Conservation (phyloP, 768 basidiomycete species). For the Naganishia onofrii region DNA sequence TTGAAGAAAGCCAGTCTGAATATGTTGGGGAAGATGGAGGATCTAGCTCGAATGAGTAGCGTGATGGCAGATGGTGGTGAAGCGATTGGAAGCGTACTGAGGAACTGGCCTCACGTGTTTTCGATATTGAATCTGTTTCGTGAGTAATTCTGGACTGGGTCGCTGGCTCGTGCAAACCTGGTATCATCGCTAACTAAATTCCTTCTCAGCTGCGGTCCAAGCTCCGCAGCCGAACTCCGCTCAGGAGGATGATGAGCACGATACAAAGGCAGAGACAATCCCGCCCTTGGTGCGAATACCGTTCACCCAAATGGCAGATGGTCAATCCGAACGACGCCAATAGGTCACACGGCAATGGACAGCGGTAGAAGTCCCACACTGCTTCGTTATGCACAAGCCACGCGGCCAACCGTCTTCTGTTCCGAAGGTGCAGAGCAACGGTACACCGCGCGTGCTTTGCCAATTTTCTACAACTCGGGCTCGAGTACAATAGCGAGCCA, state of each 20-base stretch:
- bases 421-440: neutral
- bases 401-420: neutral
- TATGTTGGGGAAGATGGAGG: conserved; percentile 47
- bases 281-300: conserved; percentile 20
- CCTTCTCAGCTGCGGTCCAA: conserved; percentile 8
- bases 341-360: neutral
- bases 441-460: neutral
- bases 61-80: conserved; percentile 54
- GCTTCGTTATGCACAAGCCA: neutral
- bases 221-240: neutral
- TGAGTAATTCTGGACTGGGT: conserved; percentile 33
- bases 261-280: conserved; percentile 3
- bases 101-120: conserved; percentile 54
- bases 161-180: no score
- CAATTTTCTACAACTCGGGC: neutral
- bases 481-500: neutral
- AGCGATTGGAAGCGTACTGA: conserved; percentile 52
- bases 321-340: neutral
- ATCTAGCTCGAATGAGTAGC: conserved; percentile 51
- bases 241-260: conserved; percentile 9
- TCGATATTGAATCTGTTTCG: conserved; percentile 52
- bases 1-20: conserved; percentile 45
- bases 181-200: no score
- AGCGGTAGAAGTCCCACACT: neutral
- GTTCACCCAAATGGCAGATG: conserved; percentile 10